Conservation (phyloP, 257 asterid species). For the Solanum habrochaites region DNA sequence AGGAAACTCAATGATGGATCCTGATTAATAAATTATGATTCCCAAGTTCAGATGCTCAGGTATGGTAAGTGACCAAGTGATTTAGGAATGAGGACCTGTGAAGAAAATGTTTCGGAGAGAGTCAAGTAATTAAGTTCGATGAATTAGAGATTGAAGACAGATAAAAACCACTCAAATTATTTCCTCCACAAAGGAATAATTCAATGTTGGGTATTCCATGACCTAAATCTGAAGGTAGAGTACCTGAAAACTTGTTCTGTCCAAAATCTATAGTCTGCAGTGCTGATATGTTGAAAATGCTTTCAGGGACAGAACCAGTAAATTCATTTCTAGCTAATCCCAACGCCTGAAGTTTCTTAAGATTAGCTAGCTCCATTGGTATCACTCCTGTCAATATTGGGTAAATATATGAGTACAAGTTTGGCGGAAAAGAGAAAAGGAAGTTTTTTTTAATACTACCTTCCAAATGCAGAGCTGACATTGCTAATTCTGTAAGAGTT, state of each 20-base stretch:
- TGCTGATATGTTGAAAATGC: slow-evolving; percentile 21
- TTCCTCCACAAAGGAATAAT: fast-evolving
- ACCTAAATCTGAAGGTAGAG: slow-evolving; percentile 8
- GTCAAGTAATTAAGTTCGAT: fast-evolving
- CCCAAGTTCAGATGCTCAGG: background rate
- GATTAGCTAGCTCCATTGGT: background rate
- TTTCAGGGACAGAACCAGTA: background rate
- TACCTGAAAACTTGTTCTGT: background rate
- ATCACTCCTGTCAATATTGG: background rate
- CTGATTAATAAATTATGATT: background rate
- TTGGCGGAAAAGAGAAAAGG: too few relatives aligned
- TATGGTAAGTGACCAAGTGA: background rate
- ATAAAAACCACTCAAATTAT: slow-evolving; percentile 4
- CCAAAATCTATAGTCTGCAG: background rate
- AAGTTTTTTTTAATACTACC: too few relatives aligned
- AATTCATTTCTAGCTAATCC: background rate
- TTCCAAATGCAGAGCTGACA: too few relatives aligned
- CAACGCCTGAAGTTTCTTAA: background rate
- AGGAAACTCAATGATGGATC: background rate
- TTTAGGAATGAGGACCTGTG: background rate
- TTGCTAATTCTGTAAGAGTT: too few relatives aligned
- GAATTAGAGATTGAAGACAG: background rate
- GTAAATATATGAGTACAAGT: background rate
- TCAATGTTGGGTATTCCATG: background rate
- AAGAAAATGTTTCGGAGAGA: background rate